Base-by-base conservation (phyloP, 1,284 basidiomycete genomes). In the Rugiboletus extremiorientalis region DNA sequence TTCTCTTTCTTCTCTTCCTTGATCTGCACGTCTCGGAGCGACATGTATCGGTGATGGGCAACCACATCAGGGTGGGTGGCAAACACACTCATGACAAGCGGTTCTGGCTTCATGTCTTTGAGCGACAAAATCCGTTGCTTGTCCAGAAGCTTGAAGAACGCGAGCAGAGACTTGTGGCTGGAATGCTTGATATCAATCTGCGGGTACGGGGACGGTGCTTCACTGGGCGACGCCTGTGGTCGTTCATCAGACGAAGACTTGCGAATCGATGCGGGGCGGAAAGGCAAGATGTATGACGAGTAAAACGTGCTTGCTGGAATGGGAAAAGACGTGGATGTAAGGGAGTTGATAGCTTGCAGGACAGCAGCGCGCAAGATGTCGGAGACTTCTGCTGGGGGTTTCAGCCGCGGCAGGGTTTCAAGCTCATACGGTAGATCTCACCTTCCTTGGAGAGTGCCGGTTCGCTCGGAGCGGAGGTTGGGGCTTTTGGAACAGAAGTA, bases 291-390 rank as follows among this genome's bases (percentile, higher is more conserved):
- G 65, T 92, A 81, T 7, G 80, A 81, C 1, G 88, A 84, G 74
- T 94, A 94, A 59, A 95, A 84, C 1, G 79, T 79, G 5, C 91
- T 91, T 0, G 91, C 84, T 0, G 88, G 77, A 34, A 94, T 85
- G 0, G 94, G 92, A 67, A 93, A 89, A 3, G 82, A 70, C 0
- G 84, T 77, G 0, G 78, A 56, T 0, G 84, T 79, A 2, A 84
- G 69, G 0, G 78, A 68, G 0, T 72, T 69, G 52, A 91, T 81
- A 0, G 84, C 81, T 66, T 93, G 92, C 4, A 92, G 70, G n/a
- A 94, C 78, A 0, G 92, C 81, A 31, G 72, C 73, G n/a, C 84
- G 83, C 4, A 94, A 80, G 18, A 89, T 80, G 4, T 77, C 63
- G 4, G 89, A 85, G 10, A 93, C 79, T 63, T 91, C 88, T 81